These are phyloP conservation scores for Cenchrus purpureus DNA, from an alignment of 176 grass and related monocot genomes.

Conservation along the genomic window DNA sequence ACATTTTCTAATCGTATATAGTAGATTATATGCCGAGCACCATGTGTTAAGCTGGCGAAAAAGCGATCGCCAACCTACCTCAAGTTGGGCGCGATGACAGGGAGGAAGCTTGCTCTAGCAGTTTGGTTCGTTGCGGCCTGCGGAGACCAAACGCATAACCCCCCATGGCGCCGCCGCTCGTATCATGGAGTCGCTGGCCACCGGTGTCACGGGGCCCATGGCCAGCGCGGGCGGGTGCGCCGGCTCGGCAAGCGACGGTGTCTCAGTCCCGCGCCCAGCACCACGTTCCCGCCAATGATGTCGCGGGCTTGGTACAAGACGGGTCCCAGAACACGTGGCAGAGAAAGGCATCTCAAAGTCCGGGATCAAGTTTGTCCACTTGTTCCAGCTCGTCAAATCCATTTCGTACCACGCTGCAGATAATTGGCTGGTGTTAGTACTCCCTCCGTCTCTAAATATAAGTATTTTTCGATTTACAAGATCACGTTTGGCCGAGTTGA, in stretches of 20 bases:
- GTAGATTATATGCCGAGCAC: neutral
- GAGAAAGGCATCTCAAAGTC: neutral
- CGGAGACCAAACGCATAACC: neutral
- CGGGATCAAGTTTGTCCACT: neutral
- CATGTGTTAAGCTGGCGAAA: constrained; percentile 34
- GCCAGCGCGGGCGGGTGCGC: neutral
- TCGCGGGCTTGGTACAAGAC: neutral
- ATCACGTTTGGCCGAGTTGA: too few relatives aligned
- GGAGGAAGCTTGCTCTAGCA: neutral
- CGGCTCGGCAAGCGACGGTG: neutral
- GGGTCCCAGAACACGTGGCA: neutral
- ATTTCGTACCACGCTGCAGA: neutral
- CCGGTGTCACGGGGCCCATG: constrained; percentile 18
- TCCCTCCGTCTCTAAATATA: too few relatives aligned
- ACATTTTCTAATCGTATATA: neutral
- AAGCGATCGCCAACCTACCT: constrained; percentile 21
- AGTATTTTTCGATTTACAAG: too few relatives aligned
- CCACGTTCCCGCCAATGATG: constrained; percentile 34
- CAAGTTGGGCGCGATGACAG: constrained; percentile 10
- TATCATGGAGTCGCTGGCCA: neutral
- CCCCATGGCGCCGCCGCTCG: neutral
- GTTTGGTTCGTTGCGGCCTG: constrained; percentile 14
- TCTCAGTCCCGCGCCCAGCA: neutral
- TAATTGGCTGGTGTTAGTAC: neutral
- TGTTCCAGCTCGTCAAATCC: neutral